A percentile compares a stretch with the other conserved stretches of the same genome.
Conservation (phyloP, 192 early-diverging fungal species). For the Coemansia sp. region DNA sequence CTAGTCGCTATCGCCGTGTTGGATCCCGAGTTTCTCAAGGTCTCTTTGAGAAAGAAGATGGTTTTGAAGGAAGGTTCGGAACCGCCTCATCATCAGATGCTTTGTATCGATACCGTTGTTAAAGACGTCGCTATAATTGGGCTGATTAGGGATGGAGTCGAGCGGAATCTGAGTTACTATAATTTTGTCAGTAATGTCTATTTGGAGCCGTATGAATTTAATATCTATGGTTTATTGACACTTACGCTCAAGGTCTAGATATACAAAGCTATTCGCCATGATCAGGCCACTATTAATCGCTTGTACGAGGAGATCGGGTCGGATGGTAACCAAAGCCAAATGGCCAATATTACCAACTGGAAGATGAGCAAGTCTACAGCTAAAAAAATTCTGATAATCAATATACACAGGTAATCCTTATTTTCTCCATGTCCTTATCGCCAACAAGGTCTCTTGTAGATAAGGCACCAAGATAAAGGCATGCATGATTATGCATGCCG, state of each 20-base stretch:
- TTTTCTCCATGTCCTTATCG: no score
- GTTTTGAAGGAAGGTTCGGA: slow-evolving; percentile 49
- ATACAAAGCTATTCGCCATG: slow-evolving; percentile 48
- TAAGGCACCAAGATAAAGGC: no score
- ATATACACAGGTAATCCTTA: slow-evolving; percentile 5
- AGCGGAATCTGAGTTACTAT: slow-evolving; percentile 68
- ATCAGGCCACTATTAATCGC: slow-evolving; percentile 59
- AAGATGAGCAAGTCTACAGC: slow-evolving; percentile 26
- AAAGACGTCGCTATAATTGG: slow-evolving; percentile 58
- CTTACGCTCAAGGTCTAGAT: slow-evolving; percentile 75
- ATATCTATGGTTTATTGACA: slow-evolving; percentile 82
- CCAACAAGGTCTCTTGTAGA: no score
- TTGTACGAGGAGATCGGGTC: slow-evolving; percentile 64
- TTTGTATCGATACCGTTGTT: slow-evolving; percentile 68
- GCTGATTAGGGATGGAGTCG: slow-evolving; percentile 61
- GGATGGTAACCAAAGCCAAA: slow-evolving; percentile 40
- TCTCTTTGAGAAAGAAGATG: slow-evolving; percentile 57
- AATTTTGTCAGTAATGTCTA: slow-evolving; percentile 71
- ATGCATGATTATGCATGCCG: no score
- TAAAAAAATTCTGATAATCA: slow-evolving; percentile 20
- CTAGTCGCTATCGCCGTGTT: slow-evolving; percentile 77
- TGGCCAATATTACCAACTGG: slow-evolving; percentile 47
- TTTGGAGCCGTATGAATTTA: slow-evolving; percentile 68
- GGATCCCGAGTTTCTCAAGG: slow-evolving; percentile 54
- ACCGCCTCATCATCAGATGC: slow-evolving; percentile 56